Conservation (phyloP, 2,329 filamentous ascomycete species). For the Graphilbum ipis-grandicollis region DNA sequence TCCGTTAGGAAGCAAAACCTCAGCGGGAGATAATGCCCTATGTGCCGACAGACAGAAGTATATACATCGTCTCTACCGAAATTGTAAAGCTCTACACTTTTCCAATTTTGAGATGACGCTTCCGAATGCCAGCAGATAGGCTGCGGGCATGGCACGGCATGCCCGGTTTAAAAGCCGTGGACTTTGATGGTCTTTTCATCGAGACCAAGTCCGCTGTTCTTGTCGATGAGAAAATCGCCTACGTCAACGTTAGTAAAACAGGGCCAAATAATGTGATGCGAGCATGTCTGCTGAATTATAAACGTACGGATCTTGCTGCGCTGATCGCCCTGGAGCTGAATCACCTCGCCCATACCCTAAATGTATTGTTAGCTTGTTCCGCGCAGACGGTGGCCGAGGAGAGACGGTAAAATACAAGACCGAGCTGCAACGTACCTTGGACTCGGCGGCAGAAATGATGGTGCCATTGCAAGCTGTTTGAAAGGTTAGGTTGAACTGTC, state of each 20-base stretch:
- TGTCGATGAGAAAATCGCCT: conserved; percentile 91
- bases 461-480: conserved; percentile 10
- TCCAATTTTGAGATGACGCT: not conserved
- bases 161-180: conserved; percentile 40
- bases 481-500: no score
- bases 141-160: conserved; percentile 2
- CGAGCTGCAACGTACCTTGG: conserved; percentile 4
- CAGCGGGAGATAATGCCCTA: no score
- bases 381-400: not conserved
- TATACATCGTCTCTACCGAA: no score
- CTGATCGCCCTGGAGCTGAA: conserved; percentile 98
- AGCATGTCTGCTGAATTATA: no score
- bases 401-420: not conserved
- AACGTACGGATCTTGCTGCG: conserved; percentile 33
- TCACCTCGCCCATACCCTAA: conserved; percentile 11
- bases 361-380: not conserved
- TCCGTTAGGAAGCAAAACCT: no score
- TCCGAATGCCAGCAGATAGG: not conserved
- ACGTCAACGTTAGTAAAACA: conserved; percentile 45
- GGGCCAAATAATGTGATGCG: no score
- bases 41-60: no score
- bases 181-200: conserved; percentile 97
- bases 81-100: no score
- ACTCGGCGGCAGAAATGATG: conserved; percentile 10
- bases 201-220: conserved; percentile 85